Percentiles rank a stretch among this genome's conserved stretches.
phyloP scores from a whole-genome alignment of 1,284 basidiomycete genomes.

The Ustilago bromivora region DNA sequence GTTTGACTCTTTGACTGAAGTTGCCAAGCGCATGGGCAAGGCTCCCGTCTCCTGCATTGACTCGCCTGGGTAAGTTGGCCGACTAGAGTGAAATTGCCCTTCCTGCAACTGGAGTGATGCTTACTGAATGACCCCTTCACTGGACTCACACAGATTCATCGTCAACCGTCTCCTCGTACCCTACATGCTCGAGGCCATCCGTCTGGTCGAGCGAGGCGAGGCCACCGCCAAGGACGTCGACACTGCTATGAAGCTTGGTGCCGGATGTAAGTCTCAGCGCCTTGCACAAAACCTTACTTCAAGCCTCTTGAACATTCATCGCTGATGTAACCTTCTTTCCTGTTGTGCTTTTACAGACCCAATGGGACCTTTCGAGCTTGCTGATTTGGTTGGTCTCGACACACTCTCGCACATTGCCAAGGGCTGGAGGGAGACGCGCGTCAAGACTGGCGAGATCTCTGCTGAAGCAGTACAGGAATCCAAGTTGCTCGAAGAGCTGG shows the following conservation, averaged over 20 bases:
- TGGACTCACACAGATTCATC: conserved; percentile 70
- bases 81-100: neutral
- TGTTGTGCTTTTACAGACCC: conserved; percentile 44
- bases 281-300: neutral
- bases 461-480: conserved; percentile 72
- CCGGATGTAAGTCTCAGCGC: conserved; percentile 70
- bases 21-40: conserved; percentile 74
- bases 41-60: conserved; percentile 74
- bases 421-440: conserved; percentile 74
- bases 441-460: conserved; percentile 70
- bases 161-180: conserved; percentile 74
- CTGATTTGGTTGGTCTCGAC: conserved; percentile 74
- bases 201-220: conserved; percentile 75
- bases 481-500: conserved; percentile 72
- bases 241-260: conserved; percentile 75
- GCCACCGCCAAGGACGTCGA: conserved; percentile 75
- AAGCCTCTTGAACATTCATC: neutral
- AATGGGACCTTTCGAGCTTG: conserved; percentile 74
- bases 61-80: conserved; percentile 59
- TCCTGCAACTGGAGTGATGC: neutral
- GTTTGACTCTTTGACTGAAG: conserved; percentile 71
- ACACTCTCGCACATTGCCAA: conserved; percentile 71
- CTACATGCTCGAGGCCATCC: conserved; percentile 74
- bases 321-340: conserved; percentile 3
- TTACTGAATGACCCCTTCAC: conserved; percentile 7